phyloP scores from a whole-genome alignment of 129 eudicot genomes.

The Solidago caesia region DNA sequence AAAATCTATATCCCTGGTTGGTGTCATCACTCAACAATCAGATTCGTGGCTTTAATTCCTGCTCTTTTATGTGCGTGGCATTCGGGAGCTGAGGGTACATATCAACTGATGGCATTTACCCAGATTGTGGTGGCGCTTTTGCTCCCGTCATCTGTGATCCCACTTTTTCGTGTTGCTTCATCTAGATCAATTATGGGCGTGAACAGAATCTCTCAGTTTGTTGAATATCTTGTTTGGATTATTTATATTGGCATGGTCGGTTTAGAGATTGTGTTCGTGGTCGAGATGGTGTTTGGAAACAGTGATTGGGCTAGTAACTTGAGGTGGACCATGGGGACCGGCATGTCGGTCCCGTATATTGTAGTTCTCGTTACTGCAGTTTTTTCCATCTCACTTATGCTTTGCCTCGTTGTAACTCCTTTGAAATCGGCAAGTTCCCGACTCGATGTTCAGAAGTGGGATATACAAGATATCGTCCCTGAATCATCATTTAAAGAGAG shows the following conservation, averaged over 20 bases:
- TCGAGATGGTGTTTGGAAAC: conserved; percentile 78
- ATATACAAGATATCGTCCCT: conserved; percentile 32
- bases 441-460: conserved; percentile 43
- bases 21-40: conserved; percentile 79
- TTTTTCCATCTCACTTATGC: conserved; percentile 57
- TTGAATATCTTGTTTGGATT: conserved; percentile 55
- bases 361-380: conserved; percentile 49
- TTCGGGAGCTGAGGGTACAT: conserved; percentile 88
- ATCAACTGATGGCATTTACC: conserved; percentile 67
- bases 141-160: conserved; percentile 90
- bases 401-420: conserved; percentile 77
- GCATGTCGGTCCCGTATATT: conserved; percentile 40
- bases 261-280: conserved; percentile 57
- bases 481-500: conserved; percentile 29
- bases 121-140: conserved; percentile 78
- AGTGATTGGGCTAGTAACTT: conserved; percentile 82
- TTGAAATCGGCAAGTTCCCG: conserved; percentile 55
- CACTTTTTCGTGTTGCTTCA: conserved; percentile 76
- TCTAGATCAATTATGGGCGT: conserved; percentile 82
- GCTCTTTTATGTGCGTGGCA: conserved; percentile 67
- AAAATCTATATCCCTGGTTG: conserved; percentile 73
- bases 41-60: conserved; percentile 62
- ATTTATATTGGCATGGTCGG: conserved; percentile 68
- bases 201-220: conserved; percentile 50
- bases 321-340: conserved; percentile 61